Base-by-base conservation (phyloP, 148 eudicot genomes). In the Chenopodium quinoa region DNA sequence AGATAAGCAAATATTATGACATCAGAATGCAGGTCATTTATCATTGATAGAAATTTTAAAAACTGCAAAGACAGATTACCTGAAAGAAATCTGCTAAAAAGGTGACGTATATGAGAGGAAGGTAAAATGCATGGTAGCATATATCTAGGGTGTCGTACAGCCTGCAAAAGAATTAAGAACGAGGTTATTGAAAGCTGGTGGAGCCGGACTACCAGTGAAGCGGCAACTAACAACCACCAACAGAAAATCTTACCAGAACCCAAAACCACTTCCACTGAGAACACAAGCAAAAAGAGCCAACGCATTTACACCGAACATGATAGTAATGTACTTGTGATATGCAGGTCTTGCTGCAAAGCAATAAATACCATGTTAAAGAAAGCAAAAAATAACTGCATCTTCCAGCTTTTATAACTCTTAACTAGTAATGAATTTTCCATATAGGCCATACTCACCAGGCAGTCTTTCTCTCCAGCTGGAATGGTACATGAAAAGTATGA, bases 71-170 rank as follows among this genome's bases (percentile, higher is more conserved):
- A 40, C 3, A 71, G 46, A 48, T 79, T 68, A 88, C 94, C 92
- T 90, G 92, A 76, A 91, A 91, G 84, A 91, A 91, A 82, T 91
- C 94, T 8, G 94, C 92, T 68, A 91, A 88, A 82, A 91, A 90
- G 14, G 94, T 91, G 31, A 86, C 86, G 27, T 91, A 91, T 48
- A 91, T 75, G 32, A 91, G 90, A 63, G 94, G 94, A 66, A 91
- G 94, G 83, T 91, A 91, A 14, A 90, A 80, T 68, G 91, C 90
- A 81, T 91, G 94, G 84, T 91, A 90, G 88, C 92, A 88, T 72
- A 91, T 90, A 78, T 78, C 84, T 23, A 91, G 82, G 75, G 87
- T 79, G 82, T 88, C 94, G 71, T 87, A 90, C 77, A 91, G 68
- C 94, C 94, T 91, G 90, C 44, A 80, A 56, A 88, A 83, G 10